Conservation (phyloP, 2,329 filamentous ascomycete genomes). For the Exophiala aquamarina region DNA sequence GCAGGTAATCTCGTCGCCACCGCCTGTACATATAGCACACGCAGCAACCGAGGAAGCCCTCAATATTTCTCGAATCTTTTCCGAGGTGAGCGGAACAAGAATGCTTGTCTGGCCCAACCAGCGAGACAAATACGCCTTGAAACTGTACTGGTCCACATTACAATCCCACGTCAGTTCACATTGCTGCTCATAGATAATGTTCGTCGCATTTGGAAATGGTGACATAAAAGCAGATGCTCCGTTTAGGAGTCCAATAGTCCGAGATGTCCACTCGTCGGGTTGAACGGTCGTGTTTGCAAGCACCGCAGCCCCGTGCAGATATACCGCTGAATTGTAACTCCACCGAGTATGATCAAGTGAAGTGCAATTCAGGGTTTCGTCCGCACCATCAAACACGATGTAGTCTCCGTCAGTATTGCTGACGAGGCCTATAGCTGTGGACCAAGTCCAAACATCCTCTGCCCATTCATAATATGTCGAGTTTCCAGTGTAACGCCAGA, state of each 20-base stretch:
- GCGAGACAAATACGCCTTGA: conserved; percentile 64
- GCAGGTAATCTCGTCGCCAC: conserved; percentile 57
- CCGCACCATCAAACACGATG: conserved; percentile 64
- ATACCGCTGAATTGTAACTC: conserved; percentile 64
- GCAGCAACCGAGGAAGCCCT: no score
- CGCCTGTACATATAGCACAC: no score
- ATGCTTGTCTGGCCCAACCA: conserved; percentile 59
- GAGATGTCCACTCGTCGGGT: no score
- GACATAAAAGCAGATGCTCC: no score
- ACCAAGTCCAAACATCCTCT: conserved; percentile 58
- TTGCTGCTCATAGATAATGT: conserved; percentile 60
- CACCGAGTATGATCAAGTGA: conserved; percentile 62
- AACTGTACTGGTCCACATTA: conserved; percentile 62
- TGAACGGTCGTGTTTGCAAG: conserved; percentile 56
- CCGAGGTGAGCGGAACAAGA: conserved; percentile 55
- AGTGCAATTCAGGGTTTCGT: conserved; percentile 58
- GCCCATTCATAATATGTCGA: conserved; percentile 76
- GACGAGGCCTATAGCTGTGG: conserved; percentile 55
- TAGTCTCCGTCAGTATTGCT: conserved; percentile 59
- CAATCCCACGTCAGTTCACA: conserved; percentile 57
- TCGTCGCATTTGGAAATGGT: conserved; percentile 39
- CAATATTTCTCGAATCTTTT: no score
- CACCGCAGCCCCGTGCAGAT: conserved; percentile 44
- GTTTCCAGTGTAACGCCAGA: conserved; percentile 77
- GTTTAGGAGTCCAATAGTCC: no score